Evolutionary conservation across 345 rosid genomes (phyloP), one percentile per base, ranked within the genome.

Genomic region (Syzygium grande): DNA sequence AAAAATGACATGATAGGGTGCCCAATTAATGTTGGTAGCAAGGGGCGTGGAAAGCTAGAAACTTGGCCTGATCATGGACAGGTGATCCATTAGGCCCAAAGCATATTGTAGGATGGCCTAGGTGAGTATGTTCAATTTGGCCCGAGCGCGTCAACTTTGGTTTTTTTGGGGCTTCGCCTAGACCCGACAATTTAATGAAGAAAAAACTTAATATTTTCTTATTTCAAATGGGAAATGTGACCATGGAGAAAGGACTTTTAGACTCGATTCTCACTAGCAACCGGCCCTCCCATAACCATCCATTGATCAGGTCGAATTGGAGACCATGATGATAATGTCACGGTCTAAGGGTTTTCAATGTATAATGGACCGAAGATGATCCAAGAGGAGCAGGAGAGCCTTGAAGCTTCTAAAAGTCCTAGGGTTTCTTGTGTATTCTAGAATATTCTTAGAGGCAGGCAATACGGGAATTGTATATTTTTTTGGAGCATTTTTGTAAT

Each of bases 241-340:
- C 23, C 46, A 1, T 34, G 2, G 25, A 68, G 46, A 68, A 68
- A 34, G 5, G 46, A 68, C 25, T 68, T 68, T 68, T 17, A 9
- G 46, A 68, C 22, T 34, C 0, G 7, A 19, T 19, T 68, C 79
- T 34, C 11, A 2, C 78, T 30, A 2, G 6, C 0, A 1, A 68
- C 2, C 5, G 2, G 9, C 23, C 25, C 23, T 34, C 13, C 23
- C 13, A 34, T 68, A 8, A 11, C 46, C 14, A 68, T 11, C 46
- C 46, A 10, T 34, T 68, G 80, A 34, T 4, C 7, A 0, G 2
- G 46, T 68, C 1, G 13, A 34, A 17, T 17, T 2, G 25, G 46
- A 34, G 46, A 34, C 46, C 25, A 9, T 34, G 79, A 34, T 68
- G 46, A 68, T 17, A 68, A 13, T 38, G 46, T 68, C n/a, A 25